Conservation (phyloP, 2,329 filamentous ascomycete species). For the Cryphonectria radicalis region DNA sequence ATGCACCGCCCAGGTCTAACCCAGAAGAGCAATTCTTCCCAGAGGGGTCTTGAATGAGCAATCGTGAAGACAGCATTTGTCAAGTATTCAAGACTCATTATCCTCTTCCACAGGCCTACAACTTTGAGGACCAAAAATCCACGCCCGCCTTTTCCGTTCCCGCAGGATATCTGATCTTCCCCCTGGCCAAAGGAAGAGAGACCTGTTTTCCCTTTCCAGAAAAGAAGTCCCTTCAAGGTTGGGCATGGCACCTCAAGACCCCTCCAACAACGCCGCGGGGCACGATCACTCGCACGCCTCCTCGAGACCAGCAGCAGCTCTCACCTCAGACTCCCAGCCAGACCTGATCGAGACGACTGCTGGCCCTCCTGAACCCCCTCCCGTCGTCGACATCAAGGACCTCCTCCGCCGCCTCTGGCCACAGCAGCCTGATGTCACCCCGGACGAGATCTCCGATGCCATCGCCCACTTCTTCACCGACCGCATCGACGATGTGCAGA, state of each 20-base stretch:
- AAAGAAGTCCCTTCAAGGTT: background rate
- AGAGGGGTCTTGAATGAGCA: background rate
- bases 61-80: background rate
- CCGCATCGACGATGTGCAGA: conserved; percentile 84
- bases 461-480: conserved; percentile 92
- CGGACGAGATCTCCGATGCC: conserved; percentile 85
- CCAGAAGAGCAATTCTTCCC: conserved; percentile 6
- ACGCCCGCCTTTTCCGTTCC: background rate
- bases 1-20: background rate
- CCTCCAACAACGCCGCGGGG: background rate
- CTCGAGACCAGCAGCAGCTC: background rate
- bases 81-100: background rate
- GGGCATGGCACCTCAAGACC: background rate
- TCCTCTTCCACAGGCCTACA: background rate
- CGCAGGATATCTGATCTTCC: background rate
- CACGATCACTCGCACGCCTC: background rate
- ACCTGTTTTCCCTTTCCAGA: background rate
- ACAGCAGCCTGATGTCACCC: conserved; percentile 59
- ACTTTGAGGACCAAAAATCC: background rate
- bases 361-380: conserved; percentile 27
- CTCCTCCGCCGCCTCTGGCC: conserved; percentile 73
- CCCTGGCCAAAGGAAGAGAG: background rate
- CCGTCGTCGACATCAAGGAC: conserved; percentile 65
- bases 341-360: conserved; percentile 24
- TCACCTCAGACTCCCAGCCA: conserved; percentile 21